These are phyloP conservation scores for Microsporum ferrugineum DNA, from an alignment of 2,329 filamentous ascomycete genomes.

Conservation along the genomic window DNA sequence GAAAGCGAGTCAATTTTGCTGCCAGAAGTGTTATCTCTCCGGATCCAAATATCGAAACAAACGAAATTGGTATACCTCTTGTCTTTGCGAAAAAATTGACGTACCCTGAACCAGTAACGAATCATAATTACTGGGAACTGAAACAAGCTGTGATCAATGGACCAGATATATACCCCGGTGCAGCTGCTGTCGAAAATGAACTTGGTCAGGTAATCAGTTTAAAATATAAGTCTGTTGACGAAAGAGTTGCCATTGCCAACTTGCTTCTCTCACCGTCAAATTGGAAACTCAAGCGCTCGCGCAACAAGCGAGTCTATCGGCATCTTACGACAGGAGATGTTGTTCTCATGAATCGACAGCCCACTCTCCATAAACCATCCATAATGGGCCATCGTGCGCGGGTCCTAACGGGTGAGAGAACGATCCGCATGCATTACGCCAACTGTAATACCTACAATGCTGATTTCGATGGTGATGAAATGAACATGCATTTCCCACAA, in stretches of 20 bases:
- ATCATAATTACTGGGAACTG: constrained; percentile 91
- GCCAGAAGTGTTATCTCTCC: constrained; percentile 96
- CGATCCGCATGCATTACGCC: constrained; percentile 98
- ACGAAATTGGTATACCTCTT: constrained; percentile 96
- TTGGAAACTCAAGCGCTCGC: constrained; percentile 59
- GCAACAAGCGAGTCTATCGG: constrained; percentile 91
- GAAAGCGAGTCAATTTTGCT: constrained; percentile 97
- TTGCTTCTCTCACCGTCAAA: constrained; percentile 79
- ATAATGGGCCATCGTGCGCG: constrained; percentile 97
- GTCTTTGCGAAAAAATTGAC: constrained; percentile 94
- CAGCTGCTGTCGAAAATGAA: constrained; percentile 89
- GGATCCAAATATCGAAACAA: constrained; percentile 96
- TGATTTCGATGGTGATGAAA: constrained; percentile 98
- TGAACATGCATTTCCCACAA: constrained; percentile 99
- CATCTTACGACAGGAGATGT: constrained; percentile 95
- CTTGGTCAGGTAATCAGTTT: constrained; percentile 83
- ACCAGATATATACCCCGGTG: constrained; percentile 84
- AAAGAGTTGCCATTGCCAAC: constrained; percentile 80
- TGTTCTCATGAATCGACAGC: constrained; percentile 96
- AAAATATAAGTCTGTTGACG: constrained; percentile 74
- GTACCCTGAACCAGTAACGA: constrained; percentile 93
- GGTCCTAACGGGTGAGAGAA: constrained; percentile 87
- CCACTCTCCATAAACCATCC: constrained; percentile 93
- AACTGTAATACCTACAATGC: constrained; percentile 99
- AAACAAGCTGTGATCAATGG: constrained; percentile 95